Base-by-base conservation (phyloP, 805 yeast genomes). In the Sugiyamaella mastotermitis region DNA sequence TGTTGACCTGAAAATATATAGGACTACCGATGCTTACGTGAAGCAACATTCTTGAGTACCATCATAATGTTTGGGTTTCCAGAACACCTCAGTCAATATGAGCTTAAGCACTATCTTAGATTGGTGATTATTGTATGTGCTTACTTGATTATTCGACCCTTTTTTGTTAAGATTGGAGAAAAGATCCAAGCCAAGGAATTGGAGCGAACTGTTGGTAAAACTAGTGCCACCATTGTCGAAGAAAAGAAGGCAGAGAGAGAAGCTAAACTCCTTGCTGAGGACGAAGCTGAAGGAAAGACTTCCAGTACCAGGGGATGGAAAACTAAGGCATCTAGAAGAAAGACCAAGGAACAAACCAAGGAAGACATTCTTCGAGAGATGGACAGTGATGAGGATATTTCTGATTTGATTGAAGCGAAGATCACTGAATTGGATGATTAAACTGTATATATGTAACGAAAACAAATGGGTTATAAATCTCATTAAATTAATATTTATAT, bases 51-150 rank as follows among this genome's bases (percentile, higher is more conserved):
- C n/a, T n/a, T n/a, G n/a, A n/a, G n/a, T n/a, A n/a, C n/a, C n/a
- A n/a, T n/a, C 31, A 24, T 34, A 10, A 49, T 57, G 55, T 53
- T 54, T 39, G 63, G 63, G 15, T 57, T 58, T 36, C 63, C 63
- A 1, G 51, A 51, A 22, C 32, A 38, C 7, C 22, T 55, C 28
- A 25, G 48, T 27, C 52, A 56, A 27, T 58, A 53, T 44, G 42
- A 41, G n/a, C 37, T 50, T 20, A 49, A 46, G 34, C 54, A 59
- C 34, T 58, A 52, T 34, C 46, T 59, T 14, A 57, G 64, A 4
- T 40, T 59, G 21, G 47, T 53, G 22, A 34, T 55, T 10, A 48
- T 58, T 25, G 35, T 58, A 21, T 43, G 55, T 25, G 48, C 43
- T 19, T 59, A 59, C 39, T 24, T 58, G 23, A 33, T 56, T 9